A percentile compares a stretch with the other conserved stretches of the same genome.
phyloP scores from a whole-genome alignment of 345 rosid species.

The Pistacia integerrima region DNA sequence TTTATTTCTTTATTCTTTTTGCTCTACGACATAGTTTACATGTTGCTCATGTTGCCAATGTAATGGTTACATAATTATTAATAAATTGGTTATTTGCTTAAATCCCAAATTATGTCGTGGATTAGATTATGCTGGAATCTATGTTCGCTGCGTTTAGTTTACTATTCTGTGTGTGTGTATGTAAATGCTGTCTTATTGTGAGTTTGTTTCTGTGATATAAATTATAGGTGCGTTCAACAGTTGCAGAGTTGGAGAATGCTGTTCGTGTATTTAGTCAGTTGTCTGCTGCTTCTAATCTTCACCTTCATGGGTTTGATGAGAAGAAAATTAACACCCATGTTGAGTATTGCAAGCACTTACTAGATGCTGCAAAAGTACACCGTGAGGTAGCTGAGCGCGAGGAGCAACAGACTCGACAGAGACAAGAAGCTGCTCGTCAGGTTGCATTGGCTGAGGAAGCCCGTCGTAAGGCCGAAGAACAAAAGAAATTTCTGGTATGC shows the following conservation, averaged over 20 bases:
- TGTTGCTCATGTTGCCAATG: background rate
- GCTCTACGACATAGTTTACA: background rate
- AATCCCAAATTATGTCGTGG: background rate
- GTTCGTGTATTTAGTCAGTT: constrained; percentile 84
- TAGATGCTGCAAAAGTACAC: constrained; percentile 90
- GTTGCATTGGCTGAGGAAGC: constrained; percentile 97
- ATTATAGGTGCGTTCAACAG: constrained; percentile 86
- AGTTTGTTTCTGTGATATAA: constrained; percentile 21
- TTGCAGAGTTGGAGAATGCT: constrained; percentile 94
- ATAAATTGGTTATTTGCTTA: constrained; percentile 1
- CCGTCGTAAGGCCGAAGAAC: constrained; percentile 97
- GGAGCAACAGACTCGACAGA: constrained; percentile 88
- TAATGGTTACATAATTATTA: background rate
- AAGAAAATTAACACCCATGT: constrained; percentile 98
- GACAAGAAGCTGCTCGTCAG: constrained; percentile 93
- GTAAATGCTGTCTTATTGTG: constrained; percentile 7
- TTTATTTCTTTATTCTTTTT: background rate
- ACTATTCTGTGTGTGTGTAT: background rate
- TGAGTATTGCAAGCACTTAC: constrained; percentile 93
- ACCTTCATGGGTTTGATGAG: constrained; percentile 92
- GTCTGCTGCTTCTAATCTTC: constrained; percentile 91
- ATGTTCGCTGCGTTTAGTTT: background rate
- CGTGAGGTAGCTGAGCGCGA: constrained; percentile 93
- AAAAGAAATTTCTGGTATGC: constrained; percentile 83
- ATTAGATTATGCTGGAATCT: background rate